A percentile compares a stretch with the other conserved stretches of the same genome.
These are phyloP conservation scores for Schizopora paradoxa DNA, from an alignment of 1,284 basidiomycete species.

Conservation along the genomic window DNA sequence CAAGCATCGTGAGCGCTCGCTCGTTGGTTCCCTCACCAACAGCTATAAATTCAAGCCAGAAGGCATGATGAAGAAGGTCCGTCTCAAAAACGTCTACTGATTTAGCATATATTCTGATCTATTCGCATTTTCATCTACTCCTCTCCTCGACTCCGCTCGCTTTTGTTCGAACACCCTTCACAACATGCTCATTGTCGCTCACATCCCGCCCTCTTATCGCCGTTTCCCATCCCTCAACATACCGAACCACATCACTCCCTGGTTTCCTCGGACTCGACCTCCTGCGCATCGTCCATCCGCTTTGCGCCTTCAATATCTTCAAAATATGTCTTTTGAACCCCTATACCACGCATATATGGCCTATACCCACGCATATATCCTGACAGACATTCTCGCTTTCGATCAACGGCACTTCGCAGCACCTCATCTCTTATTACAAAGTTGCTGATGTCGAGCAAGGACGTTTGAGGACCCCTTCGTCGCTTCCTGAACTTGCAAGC, in stretches of 20 bases:
- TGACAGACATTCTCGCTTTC: constrained; percentile 86
- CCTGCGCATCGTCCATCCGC: neutral
- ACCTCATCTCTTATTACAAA: constrained; percentile 95
- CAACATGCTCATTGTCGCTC: too few relatives aligned
- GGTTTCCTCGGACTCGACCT: neutral
- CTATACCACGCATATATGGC: constrained; percentile 10
- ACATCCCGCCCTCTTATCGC: neutral
- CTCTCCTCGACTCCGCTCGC: too few relatives aligned
- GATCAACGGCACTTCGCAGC: constrained; percentile 82
- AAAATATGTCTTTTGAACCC: constrained; percentile 3
- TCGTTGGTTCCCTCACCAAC: constrained; percentile 87
- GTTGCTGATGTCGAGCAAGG: constrained; percentile 88
- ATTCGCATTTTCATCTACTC: constrained; percentile 1
- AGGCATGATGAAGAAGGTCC: constrained; percentile 93
- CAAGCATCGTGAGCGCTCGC: constrained; percentile 68
- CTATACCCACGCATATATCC: constrained; percentile 20
- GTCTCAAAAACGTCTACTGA: constrained; percentile 20
- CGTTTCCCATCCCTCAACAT: neutral
- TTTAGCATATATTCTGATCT: constrained; percentile 8
- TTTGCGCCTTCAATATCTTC: neutral
- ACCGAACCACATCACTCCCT: too few relatives aligned
- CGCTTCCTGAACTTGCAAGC: constrained; percentile 80
- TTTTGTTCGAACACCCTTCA: too few relatives aligned
- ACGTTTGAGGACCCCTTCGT: constrained; percentile 82
- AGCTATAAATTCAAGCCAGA: constrained; percentile 87